These are phyloP conservation scores for Sporothrix pallida DNA, from an alignment of 2,329 filamentous ascomycete genomes.

Conservation along the genomic window DNA sequence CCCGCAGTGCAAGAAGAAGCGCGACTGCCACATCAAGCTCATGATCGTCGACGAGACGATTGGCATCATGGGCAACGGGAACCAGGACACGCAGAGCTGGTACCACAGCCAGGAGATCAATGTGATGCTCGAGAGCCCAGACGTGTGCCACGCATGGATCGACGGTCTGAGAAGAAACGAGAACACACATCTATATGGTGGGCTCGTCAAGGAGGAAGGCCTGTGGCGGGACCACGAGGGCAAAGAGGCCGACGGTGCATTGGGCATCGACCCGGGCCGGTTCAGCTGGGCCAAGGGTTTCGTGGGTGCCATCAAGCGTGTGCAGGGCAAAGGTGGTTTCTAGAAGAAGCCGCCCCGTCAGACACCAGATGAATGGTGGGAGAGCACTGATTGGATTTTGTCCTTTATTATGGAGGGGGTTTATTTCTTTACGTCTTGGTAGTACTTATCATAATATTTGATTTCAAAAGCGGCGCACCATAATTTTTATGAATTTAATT, in stretches of 20 bases:
- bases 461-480: neutral
- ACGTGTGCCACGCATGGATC: slow-evolving; percentile 67
- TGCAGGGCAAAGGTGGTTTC: slow-evolving; percentile 62
- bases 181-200: slow-evolving; percentile 66
- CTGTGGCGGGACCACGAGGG: slow-evolving; percentile 65
- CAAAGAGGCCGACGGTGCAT: slow-evolving; percentile 54
- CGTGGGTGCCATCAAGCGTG: slow-evolving; percentile 62
- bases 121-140: slow-evolving; percentile 69
- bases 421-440: neutral
- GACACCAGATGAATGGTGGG: neutral
- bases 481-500: neutral
- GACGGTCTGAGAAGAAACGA: slow-evolving; percentile 61
- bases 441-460: neutral
- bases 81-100: slow-evolving; percentile 82
- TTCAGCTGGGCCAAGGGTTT: slow-evolving; percentile 65
- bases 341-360: slow-evolving; percentile 39
- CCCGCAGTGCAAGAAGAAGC: slow-evolving; percentile 66
- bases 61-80: slow-evolving; percentile 75
- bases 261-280: slow-evolving; percentile 59
- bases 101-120: slow-evolving; percentile 81
- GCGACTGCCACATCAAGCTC: slow-evolving; percentile 78
- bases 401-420: neutral
- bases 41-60: slow-evolving; percentile 73
- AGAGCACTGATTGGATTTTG: neutral
- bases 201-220: slow-evolving; percentile 59